A percentile compares a stretch with the other conserved stretches of the same genome.
Conservation (phyloP, 805 yeast species). For the Tetrapisispora arboricola region DNA sequence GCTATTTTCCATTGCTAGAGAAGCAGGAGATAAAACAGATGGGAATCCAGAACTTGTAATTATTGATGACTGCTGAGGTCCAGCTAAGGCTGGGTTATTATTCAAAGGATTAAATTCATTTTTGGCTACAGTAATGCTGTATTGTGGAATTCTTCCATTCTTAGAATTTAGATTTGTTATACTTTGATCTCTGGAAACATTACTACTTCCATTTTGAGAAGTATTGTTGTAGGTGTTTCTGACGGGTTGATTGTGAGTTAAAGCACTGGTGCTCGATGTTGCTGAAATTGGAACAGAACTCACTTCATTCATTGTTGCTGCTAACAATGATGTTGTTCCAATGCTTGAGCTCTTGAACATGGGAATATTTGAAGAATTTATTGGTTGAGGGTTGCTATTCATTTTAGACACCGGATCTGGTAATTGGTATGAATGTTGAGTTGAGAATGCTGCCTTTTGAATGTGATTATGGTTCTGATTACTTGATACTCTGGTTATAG, state of each 20-base stretch:
- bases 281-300: constrained; percentile 2
- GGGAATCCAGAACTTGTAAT: not conserved
- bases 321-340: not conserved
- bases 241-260: not conserved
- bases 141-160: constrained; percentile 1
- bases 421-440: not conserved
- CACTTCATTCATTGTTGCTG: not conserved
- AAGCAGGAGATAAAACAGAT: not conserved
- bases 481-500: not conserved
- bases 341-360: constrained; percentile 1
- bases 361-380: not conserved
- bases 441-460: not conserved
- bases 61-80: not conserved
- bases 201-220: not conserved
- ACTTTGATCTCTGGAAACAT: not conserved
- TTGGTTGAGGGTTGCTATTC: not conserved
- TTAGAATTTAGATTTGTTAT: not conserved
- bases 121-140: not conserved
- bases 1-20: constrained; percentile 1
- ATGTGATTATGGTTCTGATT: not conserved
- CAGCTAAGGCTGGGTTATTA: not conserved
- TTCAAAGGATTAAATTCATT: not conserved
- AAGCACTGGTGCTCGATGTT: not conserved
- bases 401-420: constrained; percentile 1
- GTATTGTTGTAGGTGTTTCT: not conserved